Evolutionary conservation across 495 filamentous ascomycete genomes (phyloP), one percentile per base, ranked within the genome.

Genomic region (Daldinia grandis): DNA sequence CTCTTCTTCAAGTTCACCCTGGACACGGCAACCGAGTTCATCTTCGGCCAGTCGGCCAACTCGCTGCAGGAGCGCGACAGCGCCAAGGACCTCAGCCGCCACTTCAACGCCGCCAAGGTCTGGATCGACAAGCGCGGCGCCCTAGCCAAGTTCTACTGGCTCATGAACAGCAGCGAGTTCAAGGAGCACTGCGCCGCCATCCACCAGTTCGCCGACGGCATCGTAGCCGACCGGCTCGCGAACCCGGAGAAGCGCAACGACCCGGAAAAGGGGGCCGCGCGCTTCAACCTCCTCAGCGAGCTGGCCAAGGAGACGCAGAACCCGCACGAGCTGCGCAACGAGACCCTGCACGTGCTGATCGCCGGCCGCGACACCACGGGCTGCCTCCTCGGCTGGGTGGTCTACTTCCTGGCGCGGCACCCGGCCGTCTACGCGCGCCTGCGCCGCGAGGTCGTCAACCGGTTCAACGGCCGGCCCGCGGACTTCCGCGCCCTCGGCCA

Each of bases 21-120:
- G 8, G 91, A 94, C 74, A 82, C 89, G 0, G 84, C 89, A 0
- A 93, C 90, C 0, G 89, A 93, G 66, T 91, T 94, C 73, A 80
- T 95, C 3, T 90, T 93, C 57, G 91, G 92, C 4, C 82, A 87
- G 58, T 82, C 82, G 14, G 78, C 80, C 1, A 69, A 80, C 66
- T 81, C 80, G 4, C 78, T 68, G 38, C 71, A 62, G 14, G 24
- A 73, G 9, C 68, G 24, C 49, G 31, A 59, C 12, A 55, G 64
- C 14, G 38, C 77, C 21, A 71, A 73, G 44, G 71, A 74, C 17
- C 78, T 85, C 62, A 76, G 78, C 51, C 60, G 66, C 17, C 76
- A 81, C 57, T 86, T 88, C 70, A 81, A 87, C 40, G 74, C 74
- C 9, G 81, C 81, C 1, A 85, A 86, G 66, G 69, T 77, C 9